phyloP scores from a whole-genome alignment of 1,284 basidiomycete genomes.

The Sanguinoderma infundibulare region DNA sequence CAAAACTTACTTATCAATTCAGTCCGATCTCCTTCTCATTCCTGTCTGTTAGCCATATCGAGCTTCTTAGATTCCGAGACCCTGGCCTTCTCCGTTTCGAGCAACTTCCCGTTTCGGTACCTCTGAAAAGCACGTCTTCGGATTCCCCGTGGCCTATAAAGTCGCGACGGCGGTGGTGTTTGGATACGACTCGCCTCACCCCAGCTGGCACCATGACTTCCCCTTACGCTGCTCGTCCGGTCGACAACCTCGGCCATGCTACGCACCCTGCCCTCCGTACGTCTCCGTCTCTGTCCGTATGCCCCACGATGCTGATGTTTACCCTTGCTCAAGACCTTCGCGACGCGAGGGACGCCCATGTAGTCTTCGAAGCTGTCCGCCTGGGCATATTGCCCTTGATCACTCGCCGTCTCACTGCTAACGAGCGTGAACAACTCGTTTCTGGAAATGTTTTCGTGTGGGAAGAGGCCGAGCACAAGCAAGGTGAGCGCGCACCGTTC shows the following conservation, averaged over 20 bases:
- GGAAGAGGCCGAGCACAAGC: constrained; percentile 80
- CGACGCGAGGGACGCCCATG: constrained; percentile 58
- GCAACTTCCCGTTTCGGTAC: constrained; percentile 33
- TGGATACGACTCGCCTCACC: constrained; percentile 20
- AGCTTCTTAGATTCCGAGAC: constrained; percentile 27
- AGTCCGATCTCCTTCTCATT: constrained; percentile 24
- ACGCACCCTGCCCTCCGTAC: constrained; percentile 38
- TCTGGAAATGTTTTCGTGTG: constrained; percentile 82
- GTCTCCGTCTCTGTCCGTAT: constrained; percentile 9
- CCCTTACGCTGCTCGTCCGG: constrained; percentile 21
- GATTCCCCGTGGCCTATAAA: constrained; percentile 34
- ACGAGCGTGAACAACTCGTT: constrained; percentile 66
- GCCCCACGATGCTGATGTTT: background rate
- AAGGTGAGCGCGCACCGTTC: constrained; percentile 28
- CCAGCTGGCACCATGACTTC: constrained; percentile 24
- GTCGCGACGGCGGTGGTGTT: constrained; percentile 25
- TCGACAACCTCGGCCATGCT: constrained; percentile 27
- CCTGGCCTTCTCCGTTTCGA: constrained; percentile 30
- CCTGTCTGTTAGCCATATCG: constrained; percentile 23
- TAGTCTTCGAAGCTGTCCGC: constrained; percentile 76
- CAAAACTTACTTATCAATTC: constrained; percentile 27
- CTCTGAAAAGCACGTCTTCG: constrained; percentile 29
- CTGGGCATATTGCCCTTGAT: constrained; percentile 71
- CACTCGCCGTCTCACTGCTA: constrained; percentile 65
- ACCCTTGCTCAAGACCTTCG: constrained; percentile 57